These are phyloP conservation scores for Actinomucor elegans DNA, from an alignment of 371 early-diverging fungal genomes.

Conservation along the genomic window DNA sequence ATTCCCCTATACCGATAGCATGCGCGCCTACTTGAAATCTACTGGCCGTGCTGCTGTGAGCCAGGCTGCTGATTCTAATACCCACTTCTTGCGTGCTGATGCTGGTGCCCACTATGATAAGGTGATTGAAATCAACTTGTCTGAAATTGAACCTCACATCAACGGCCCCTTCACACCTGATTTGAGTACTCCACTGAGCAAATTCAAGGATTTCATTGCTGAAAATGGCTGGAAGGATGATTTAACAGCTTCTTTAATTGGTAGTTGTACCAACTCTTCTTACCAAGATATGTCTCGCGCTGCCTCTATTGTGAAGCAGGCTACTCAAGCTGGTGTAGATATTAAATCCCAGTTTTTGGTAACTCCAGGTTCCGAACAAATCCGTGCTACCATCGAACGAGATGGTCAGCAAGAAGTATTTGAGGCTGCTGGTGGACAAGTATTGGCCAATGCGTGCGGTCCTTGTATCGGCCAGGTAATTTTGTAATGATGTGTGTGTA, in stretches of 20 bases:
- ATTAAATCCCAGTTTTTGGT: constrained; percentile 84
- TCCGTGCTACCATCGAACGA: constrained; percentile 93
- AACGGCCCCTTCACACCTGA: constrained; percentile 98
- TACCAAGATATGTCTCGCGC: constrained; percentile 96
- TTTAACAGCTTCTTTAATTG: constrained; percentile 88
- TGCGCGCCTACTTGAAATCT: constrained; percentile 79
- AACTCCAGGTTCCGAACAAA: constrained; percentile 96
- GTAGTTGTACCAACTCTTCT: constrained; percentile 94
- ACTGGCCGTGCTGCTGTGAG: constrained; percentile 77
- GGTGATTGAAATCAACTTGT: constrained; percentile 89
- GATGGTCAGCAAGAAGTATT: constrained; percentile 89
- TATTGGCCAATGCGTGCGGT: constrained; percentile 89
- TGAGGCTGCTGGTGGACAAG: constrained; percentile 81
- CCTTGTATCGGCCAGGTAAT: constrained; percentile 85
- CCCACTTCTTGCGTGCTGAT: constrained; percentile 53
- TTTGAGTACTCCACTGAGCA: constrained; percentile 84
- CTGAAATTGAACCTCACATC: constrained; percentile 89
- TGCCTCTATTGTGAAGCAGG: constrained; percentile 84
- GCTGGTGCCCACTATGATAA: constrained; percentile 75
- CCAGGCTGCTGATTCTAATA: constrained; percentile 64
- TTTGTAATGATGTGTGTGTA: neutral
- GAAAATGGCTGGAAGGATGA: constrained; percentile 89
- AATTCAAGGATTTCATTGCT: constrained; percentile 74
- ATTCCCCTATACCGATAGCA: constrained; percentile 82
- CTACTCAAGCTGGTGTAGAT: constrained; percentile 76